A percentile compares a stretch with the other conserved stretches of the same genome.
Evolutionary conservation across 148 eudicot species (phyloP).

Genomic region (Vaccinium corymbosum): DNA sequence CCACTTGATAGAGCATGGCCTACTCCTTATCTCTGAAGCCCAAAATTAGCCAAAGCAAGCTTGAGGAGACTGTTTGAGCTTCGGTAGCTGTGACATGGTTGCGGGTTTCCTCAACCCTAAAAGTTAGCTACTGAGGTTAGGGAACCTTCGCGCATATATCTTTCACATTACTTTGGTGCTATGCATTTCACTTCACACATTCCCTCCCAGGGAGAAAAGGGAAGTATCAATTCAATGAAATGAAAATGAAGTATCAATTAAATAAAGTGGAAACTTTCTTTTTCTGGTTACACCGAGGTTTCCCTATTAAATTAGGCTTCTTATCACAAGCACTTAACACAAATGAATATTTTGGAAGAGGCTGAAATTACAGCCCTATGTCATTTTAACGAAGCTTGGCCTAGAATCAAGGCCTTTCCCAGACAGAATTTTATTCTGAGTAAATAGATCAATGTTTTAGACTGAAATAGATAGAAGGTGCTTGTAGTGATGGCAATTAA

Average conservation of each 20-base stretch:
- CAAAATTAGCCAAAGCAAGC: background rate
- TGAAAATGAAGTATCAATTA: too few relatives aligned
- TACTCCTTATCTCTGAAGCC: background rate
- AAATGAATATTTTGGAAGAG: background rate
- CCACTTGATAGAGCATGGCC: background rate
- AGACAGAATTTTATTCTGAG: background rate
- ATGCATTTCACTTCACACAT: background rate
- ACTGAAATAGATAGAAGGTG: background rate
- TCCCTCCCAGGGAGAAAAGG: background rate
- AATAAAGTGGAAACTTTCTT: background rate
- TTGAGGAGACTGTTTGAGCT: background rate
- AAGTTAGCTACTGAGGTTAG: background rate
- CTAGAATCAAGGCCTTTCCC: background rate
- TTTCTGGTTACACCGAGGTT: background rate
- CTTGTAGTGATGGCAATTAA: background rate
- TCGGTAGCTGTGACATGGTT: background rate
- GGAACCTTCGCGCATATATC: background rate
- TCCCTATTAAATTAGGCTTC: background rate
- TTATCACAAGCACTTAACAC: background rate
- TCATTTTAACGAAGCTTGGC: background rate
- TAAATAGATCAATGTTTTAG: background rate
- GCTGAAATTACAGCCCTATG: background rate
- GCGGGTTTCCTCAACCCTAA: background rate
- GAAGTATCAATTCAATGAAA: background rate
- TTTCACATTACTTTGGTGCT: background rate